These are phyloP conservation scores for Pythium utonaiense DNA, from an alignment of 352 stramenopile species.

Conservation along the genomic window DNA sequence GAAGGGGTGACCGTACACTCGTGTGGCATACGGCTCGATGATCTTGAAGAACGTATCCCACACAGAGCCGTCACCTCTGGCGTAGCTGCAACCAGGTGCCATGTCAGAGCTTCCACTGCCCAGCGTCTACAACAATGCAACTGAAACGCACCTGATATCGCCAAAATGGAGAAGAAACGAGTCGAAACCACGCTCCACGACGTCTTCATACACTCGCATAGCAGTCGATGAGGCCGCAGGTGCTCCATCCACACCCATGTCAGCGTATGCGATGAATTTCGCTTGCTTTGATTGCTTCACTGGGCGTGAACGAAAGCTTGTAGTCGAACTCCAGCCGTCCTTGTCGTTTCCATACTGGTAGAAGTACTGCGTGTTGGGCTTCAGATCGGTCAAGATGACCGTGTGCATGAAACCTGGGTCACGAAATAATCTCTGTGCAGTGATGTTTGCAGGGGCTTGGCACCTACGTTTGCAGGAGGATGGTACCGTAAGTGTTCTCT, in stretches of 20 bases:
- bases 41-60: slow-evolving; percentile 79
- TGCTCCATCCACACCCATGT: slow-evolving; percentile 51
- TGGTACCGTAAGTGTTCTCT: neutral
- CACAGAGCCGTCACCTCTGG: slow-evolving; percentile 48
- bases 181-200: slow-evolving; percentile 51
- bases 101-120: neutral
- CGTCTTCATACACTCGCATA: slow-evolving; percentile 47
- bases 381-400: slow-evolving; percentile 44
- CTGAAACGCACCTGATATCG: slow-evolving; percentile 53
- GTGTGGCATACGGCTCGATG: slow-evolving; percentile 63
- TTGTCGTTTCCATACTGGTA: slow-evolving; percentile 61
- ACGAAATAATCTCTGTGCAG: slow-evolving; percentile 41
- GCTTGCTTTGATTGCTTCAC: slow-evolving; percentile 26
- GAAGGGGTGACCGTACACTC: slow-evolving; percentile 35
- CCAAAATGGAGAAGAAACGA: slow-evolving; percentile 75
- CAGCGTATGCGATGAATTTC: slow-evolving; percentile 60
- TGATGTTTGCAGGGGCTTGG: slow-evolving; percentile 44
- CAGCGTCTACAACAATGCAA: neutral
- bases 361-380: slow-evolving; percentile 42
- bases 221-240: slow-evolving; percentile 57
- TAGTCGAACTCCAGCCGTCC: slow-evolving; percentile 41
- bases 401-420: slow-evolving; percentile 67
- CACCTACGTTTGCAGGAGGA: slow-evolving; percentile 34
- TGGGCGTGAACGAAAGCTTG: slow-evolving; percentile 39
- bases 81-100: slow-evolving; percentile 37